Evolutionary conservation across 2,329 filamentous ascomycete genomes (phyloP).

Genomic region (Pseudogymnoascus sp.): DNA sequence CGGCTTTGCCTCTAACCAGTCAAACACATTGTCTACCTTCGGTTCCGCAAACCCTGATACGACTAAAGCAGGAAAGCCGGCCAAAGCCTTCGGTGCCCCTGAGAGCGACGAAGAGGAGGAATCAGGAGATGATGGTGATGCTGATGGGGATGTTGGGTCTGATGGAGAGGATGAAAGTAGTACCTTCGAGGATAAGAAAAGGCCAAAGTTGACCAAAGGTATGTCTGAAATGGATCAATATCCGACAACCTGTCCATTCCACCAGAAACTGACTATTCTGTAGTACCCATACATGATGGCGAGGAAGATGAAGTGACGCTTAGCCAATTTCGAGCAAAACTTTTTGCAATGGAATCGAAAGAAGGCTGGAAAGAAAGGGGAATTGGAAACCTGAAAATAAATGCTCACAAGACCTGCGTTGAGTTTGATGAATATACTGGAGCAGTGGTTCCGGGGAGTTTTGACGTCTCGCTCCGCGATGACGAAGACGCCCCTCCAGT

Average conservation of each 20-base stretch:
- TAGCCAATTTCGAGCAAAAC: conserved; percentile 69
- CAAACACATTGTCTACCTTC: conserved; percentile 19
- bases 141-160: conserved; percentile 35
- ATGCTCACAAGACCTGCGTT: conserved; percentile 53
- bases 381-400: conserved; percentile 74
- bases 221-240: conserved; percentile 29
- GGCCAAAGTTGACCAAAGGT: conserved; percentile 61
- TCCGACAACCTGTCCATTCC: conserved; percentile 18
- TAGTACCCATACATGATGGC: conserved; percentile 70
- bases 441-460: conserved; percentile 41
- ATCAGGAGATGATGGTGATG: conserved; percentile 32
- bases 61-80: conserved; percentile 45
- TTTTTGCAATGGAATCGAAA: conserved; percentile 65
- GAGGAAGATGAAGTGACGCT: conserved; percentile 74
- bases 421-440: conserved; percentile 44
- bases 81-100: conserved; percentile 69
- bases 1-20: conserved; percentile 21
- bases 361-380: conserved; percentile 82
- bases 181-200: conserved; percentile 52
- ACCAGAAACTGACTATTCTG: neutral
- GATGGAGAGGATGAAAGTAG: conserved; percentile 40
- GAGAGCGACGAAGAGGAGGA: conserved; percentile 51
- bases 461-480: conserved; percentile 47
- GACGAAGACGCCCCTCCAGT: conserved; percentile 26
- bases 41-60: conserved; percentile 29